Conservation (phyloP, 495 filamentous ascomycete genomes). For the Daldinia vernicosa region DNA sequence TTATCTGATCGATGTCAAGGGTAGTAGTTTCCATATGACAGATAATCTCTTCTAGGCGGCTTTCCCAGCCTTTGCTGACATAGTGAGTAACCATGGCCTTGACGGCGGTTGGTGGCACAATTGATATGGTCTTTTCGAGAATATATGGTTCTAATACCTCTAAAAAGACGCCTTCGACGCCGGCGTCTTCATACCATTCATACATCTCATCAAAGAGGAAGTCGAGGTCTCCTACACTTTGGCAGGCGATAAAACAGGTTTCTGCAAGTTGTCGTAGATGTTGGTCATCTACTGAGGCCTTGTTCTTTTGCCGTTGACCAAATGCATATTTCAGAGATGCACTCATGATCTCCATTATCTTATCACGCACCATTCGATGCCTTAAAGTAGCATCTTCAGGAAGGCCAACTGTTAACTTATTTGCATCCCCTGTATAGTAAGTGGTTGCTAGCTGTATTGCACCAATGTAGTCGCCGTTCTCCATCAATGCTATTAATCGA, state of each 20-base stretch:
- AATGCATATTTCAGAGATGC: constrained; percentile 94
- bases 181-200: constrained; percentile 83
- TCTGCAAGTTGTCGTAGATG: constrained; percentile 81
- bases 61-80: constrained; percentile 72
- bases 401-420: constrained; percentile 91
- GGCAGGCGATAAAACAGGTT: constrained; percentile 83
- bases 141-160: constrained; percentile 88
- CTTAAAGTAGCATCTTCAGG: constrained; percentile 82
- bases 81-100: constrained; percentile 87
- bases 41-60: constrained; percentile 90
- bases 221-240: constrained; percentile 75
- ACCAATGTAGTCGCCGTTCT: constrained; percentile 89
- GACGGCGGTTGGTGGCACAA: constrained; percentile 81
- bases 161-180: constrained; percentile 77
- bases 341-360: constrained; percentile 90
- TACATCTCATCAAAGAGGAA: constrained; percentile 93
- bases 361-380: constrained; percentile 86
- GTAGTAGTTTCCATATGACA: constrained; percentile 90
- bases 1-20: constrained; percentile 94
- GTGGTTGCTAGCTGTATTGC: constrained; percentile 90
- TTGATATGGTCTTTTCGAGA: constrained; percentile 75
- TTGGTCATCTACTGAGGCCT: constrained; percentile 59
- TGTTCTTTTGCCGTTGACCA: constrained; percentile 64
- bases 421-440: constrained; percentile 87
- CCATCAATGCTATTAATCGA: constrained; percentile 92